Conservation (phyloP, 1,284 basidiomycete species). For the Austropuccinia psidii region DNA sequence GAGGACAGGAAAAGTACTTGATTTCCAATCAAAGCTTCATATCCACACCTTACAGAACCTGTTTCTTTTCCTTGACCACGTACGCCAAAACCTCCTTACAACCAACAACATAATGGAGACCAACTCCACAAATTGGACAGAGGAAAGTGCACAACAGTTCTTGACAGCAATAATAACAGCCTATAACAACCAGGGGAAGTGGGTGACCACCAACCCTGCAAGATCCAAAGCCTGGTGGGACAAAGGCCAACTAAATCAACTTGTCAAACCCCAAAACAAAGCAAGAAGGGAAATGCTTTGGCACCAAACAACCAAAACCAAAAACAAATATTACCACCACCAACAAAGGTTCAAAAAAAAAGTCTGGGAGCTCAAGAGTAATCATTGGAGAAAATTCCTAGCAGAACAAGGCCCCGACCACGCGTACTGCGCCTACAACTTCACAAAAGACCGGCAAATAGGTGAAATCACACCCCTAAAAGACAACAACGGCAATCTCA, state of each 20-base stretch:
- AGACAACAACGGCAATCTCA: neutral
- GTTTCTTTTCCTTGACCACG: no score
- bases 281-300: neutral
- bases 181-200: no score
- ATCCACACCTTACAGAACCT: no score
- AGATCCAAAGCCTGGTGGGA: neutral
- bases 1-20: no score
- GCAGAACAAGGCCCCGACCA: neutral
- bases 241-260: neutral
- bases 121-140: no score
- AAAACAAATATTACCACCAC: neutral
- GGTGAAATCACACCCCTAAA: neutral
- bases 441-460: neutral
- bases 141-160: no score
- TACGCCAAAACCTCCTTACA: no score
- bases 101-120: no score
- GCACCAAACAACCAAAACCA: neutral
- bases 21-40: no score
- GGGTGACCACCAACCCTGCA: neutral
- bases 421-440: neutral
- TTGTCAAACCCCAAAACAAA: neutral
- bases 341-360: neutral
- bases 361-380: neutral
- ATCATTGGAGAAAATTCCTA: constrained; percentile 14
- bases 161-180: no score